Evolutionary conservation across 257 asterid species (phyloP), one percentile per base, ranked within the genome.

Genomic region (Nicotiana tomentosiformis): DNA sequence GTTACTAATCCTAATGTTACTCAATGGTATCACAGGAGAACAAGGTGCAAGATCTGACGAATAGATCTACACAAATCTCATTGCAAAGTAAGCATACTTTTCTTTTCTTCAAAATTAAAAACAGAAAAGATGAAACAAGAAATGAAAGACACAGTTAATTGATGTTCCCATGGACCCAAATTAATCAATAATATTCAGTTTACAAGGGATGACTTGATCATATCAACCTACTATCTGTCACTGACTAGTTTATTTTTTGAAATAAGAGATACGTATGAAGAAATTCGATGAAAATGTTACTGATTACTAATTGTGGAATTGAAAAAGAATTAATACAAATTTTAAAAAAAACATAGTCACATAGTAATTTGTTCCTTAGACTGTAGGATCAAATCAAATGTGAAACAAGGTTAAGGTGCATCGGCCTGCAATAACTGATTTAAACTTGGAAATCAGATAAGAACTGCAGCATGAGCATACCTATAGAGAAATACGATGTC

Each of bases 401-500:
- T n/a, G 5, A 60, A 61, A 65, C 80, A 69, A 29, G 66, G 29
- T 37, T 30, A 51, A 84, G 4, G 8, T 1, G 5, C 30, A 57
- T 17, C 17, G 12, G 46, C 67, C 5, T 3, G 23, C 55, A 43
- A 15, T 74, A 64, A n/a, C 32, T 76, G 66, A 77, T 20, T 67
- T 17, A 16, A 5, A 23, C 14, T 53, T 17, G 30, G 49, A 56
- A 64, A 65, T 61, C 80, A 62, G 12, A 55, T 70, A 12, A 70
- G 14, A 61, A 65, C 61, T 78, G 80, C 26, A 77, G 79, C 82
- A 69, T 26, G 80, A 77, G 32, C 72, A 29, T 88, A 96, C 99
- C 97, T 92, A 81, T 94, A 96, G 46, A 96, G 81, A 84, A 96
- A 96, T 69, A 92, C 97, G 77, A 94, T 90, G 86, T 96, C 98